These are phyloP conservation scores for Fraxinus latifolia DNA, from an alignment of 305 asterid species.

Conservation along the genomic window DNA sequence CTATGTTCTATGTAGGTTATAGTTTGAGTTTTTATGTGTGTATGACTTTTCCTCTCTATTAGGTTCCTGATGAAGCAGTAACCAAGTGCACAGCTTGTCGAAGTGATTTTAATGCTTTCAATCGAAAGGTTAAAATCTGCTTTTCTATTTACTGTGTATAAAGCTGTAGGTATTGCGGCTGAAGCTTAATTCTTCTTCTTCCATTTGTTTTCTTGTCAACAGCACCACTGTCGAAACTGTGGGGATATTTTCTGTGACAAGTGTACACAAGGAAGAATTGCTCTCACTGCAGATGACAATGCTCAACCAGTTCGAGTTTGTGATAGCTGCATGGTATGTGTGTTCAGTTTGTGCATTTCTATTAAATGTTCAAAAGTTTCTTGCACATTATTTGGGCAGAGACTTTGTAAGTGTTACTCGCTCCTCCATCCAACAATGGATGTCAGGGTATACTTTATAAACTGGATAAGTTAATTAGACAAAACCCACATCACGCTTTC, in stretches of 20 bases:
- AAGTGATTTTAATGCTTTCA: slow-evolving; percentile 65
- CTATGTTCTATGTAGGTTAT: not conserved
- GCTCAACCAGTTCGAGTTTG: slow-evolving; percentile 92
- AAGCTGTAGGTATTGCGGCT: not conserved
- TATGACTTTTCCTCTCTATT: slow-evolving; percentile 23
- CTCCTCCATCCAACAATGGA: not conserved
- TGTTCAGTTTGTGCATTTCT: not conserved
- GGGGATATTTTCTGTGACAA: slow-evolving; percentile 94
- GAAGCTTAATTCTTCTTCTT: slow-evolving; percentile 10
- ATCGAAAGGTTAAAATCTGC: slow-evolving; percentile 58
- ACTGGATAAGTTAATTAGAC: not conserved
- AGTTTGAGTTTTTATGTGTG: not conserved
- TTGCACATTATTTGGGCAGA: not conserved
- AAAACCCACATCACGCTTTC: not conserved
- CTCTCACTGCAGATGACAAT: slow-evolving; percentile 68
- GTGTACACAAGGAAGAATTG: slow-evolving; percentile 91
- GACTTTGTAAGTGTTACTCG: not conserved
- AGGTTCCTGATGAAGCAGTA: slow-evolving; percentile 93
- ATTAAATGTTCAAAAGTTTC: not conserved
- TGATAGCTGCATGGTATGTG: slow-evolving; percentile 85
- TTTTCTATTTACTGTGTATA: not conserved
- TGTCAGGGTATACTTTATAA: not conserved
- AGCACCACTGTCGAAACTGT: slow-evolving; percentile 93
- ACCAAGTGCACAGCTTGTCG: slow-evolving; percentile 65
- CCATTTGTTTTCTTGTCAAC: slow-evolving; percentile 26